Base-by-base conservation (phyloP, 208 protist genomes). In the Crithidia brevicula region DNA sequence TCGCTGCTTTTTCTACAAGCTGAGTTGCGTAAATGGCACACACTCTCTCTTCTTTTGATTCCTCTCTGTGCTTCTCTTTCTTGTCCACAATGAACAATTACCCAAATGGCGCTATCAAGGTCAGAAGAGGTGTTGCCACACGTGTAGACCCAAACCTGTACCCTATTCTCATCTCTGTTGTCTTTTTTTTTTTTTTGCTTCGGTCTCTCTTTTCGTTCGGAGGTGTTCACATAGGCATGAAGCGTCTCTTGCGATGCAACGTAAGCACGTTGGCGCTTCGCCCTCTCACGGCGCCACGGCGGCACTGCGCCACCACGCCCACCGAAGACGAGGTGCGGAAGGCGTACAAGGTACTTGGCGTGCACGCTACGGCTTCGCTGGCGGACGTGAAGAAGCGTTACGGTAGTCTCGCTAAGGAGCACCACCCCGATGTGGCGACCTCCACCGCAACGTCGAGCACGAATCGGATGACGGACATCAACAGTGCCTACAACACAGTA, bases 331-430 rank as follows among this genome's bases (percentile, higher is more conserved):
- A 96, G 46, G 86, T 96, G 47, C 71, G 73, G 4, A 67, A 65
- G 63, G 91, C 91, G 23, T 96, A 88, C 71, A 77, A 80, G 38
- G 77, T 84, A 22, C 78, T 96, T 5, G 91, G 91, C n/a, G 74
- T 92, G 34, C 46, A 72, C 25, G 49, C 62, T 23, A 79, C 73
- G 2, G 67, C 73, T 22, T 47, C 83, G 0, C 83, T 89, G 46
- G 51, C 76, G 4, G 90, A 94, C 45, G 79, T 97, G n/a, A 94
- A 93, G 62, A 83, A 87, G 63, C 72, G 79, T 23, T 97, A 96
- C 58, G 72, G 92, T 3, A 79, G 82, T 30, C 80, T 97, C 13
- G 92, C 89, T 13, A 97, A 95, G 74, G 67, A 91, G 67, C 89
- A 97, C 61, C 92, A 97, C 78, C 92, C 92, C 1, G 92, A 97